Evolutionary conservation across 2,329 filamentous ascomycete species (phyloP), one percentile per base, ranked within the genome.

Genomic region (Endocalyx cinctus): DNA sequence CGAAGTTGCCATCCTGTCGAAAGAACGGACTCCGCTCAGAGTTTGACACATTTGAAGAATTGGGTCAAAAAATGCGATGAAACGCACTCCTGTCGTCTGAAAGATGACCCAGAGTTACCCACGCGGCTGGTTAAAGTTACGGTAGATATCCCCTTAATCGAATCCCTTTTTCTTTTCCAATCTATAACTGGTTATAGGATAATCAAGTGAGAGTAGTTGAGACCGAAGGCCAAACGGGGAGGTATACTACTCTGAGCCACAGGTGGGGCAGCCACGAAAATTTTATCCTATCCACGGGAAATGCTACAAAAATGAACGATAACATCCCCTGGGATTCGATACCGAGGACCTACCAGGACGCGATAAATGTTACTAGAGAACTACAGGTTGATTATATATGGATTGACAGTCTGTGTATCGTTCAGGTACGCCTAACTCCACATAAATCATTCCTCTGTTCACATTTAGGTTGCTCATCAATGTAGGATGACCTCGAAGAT

Each of bases 371-470:
- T 11, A 48, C 51, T 5, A 38, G 42, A 10, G 33, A 37, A 11
- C 46, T 59, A 19, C 34, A 31, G 0, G 27, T 55, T 10, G 19
- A 34, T 1, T 59, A 55, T 34, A 34, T 59, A 5, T 59, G 56
- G 55, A 53, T 59, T 25, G 53, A 59, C 41, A 46, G 47, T n/a
- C 35, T 59, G 6, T 58, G 54, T 28, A 57, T 58, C 13, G 32
- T 55, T 14, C 55, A 58, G 33, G 50, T n/a, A n/a, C n/a, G n/a
- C n/a, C n/a, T n/a, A n/a, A n/a, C n/a, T n/a, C n/a, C n/a, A n/a
- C n/a, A n/a, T n/a, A n/a, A n/a, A n/a, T n/a, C n/a, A n/a, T n/a
- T n/a, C n/a, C n/a, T n/a, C n/a, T n/a, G n/a, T n/a, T n/a, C n/a
- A n/a, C n/a, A n/a, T n/a, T n/a, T n/a, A n/a, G n/a, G n/a, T n/a